Base-by-base conservation (phyloP, 192 early-diverging fungal genomes). In the Tieghemiomyces parasiticus region DNA sequence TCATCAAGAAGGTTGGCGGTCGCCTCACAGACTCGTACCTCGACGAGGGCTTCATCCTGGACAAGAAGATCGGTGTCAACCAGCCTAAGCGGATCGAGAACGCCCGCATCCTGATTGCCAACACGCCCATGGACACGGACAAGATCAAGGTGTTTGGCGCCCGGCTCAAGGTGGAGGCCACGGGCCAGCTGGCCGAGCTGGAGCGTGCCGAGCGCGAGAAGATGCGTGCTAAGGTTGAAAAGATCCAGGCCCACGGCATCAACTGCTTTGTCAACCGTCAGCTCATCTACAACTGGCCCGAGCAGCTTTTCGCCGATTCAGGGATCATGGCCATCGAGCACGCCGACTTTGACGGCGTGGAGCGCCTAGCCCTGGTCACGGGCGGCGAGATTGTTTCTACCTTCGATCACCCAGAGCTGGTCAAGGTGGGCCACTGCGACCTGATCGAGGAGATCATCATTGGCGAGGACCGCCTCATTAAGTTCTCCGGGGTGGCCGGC, bases 221-320 rank as follows among this genome's bases (percentile, higher is more conserved):
- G 84, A 99, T 99, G 95, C 88, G 85, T 66, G 85, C 80, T 60
- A 99, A 99, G 82, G 95, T 99, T 33, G 90, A 93, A 49, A 96
- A 95, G 78, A 99, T 99, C 75, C 92, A 92, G 64, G 81, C 80
- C 2, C 90, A 94, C 69, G 92, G 92, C 2, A 95, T 99, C 75
- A 99, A 96, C 74, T 95, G 93, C 67, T 99, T 99, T 76, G 94
- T 99, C 56, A 99, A 99, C 82, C 90, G 95, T 63, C 95, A 99
- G 70, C 76, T 99, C 35, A 99, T 99, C 65, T 99, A 99, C 79
- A 99, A 99, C 85, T 99, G 91, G 90, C 95, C 95, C 50, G 95
- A 99, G 74, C 91, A 93, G 73, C 80, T 99, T 45, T 90, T 99
- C 75, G 95, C 92, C n/a, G 95, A 99, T 68, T 79, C 91, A 47